Evolutionary conservation across 805 yeast genomes (phyloP).

Genomic region (Zygoascus ofunaensis): DNA sequence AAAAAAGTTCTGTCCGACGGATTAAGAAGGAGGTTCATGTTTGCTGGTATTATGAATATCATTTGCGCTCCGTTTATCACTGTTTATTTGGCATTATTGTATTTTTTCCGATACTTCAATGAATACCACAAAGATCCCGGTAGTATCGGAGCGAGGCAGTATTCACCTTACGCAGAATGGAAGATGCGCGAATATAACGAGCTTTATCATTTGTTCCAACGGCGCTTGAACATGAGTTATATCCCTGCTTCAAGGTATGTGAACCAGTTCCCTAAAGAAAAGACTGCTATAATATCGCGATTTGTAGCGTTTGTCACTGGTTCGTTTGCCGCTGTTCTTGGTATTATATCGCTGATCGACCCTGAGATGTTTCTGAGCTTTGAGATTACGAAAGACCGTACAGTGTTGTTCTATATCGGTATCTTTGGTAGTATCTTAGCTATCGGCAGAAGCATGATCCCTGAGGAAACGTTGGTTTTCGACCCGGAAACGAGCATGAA

Average conservation of each 20-base stretch:
- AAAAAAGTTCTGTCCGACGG: slow-evolving; percentile 60
- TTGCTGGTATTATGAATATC: slow-evolving; percentile 81
- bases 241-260: slow-evolving; percentile 76
- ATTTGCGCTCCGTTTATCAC: slow-evolving; percentile 80
- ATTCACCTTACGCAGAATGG: slow-evolving; percentile 94
- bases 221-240: slow-evolving; percentile 66
- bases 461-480: slow-evolving; percentile 61
- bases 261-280: slow-evolving; percentile 85
- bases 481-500: slow-evolving; percentile 86
- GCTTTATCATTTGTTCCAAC: slow-evolving; percentile 76
- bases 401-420: slow-evolving; percentile 81
- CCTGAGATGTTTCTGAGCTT: slow-evolving; percentile 87
- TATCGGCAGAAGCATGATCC: slow-evolving; percentile 59
- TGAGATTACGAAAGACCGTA: slow-evolving; percentile 72
- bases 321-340: slow-evolving; percentile 81
- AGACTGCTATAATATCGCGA: slow-evolving; percentile 43
- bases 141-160: slow-evolving; percentile 71
- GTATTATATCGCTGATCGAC: slow-evolving; percentile 65
- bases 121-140: slow-evolving; percentile 87
- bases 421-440: slow-evolving; percentile 86
- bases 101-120: slow-evolving; percentile 85
- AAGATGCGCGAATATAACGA: slow-evolving; percentile 90
- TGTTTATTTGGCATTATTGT: slow-evolving; percentile 68
- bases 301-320: slow-evolving; percentile 74
- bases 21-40: slow-evolving; percentile 65